Evolutionary conservation across 1,284 basidiomycete genomes (phyloP), one percentile per base, ranked within the genome.

Genomic region (Leucoagaricus sp.): DNA sequence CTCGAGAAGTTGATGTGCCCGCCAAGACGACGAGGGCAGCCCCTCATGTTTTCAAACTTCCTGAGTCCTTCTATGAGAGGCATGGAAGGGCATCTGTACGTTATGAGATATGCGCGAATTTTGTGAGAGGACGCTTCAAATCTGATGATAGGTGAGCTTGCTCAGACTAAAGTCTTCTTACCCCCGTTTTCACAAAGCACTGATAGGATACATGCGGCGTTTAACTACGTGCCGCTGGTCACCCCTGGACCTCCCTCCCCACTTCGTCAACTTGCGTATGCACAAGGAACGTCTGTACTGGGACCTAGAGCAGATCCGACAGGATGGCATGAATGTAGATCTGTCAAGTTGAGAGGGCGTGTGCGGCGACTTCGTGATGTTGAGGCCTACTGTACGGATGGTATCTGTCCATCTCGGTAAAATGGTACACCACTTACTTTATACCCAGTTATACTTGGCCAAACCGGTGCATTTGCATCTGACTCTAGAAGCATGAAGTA

Each of bases 191-290:
- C 12, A 6, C 17, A n/a, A 13, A n/a, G 13, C 46, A 25, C 25
- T 45, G 53, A 8, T 41, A 74, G 75, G 51, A 61, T 78, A 31
- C 65, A 57, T 51, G 66, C 71, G 3, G 61, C 65, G n/a, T 65
- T 78, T 53, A 67, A 67, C 31, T 78, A 74, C 63, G 61, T 73
- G 33, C 73, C 76, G 1, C 61, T 70, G 19, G 71, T 66, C 9
- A 60, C 65, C 15, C 72, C 76, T 26, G 63, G 63, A 9, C 64
- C 74, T 21, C 67, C 72, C 36, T 74, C 74, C 8, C 23, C 60
- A 17, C 63, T 74, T n/a, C 68, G 76, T 28, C 71, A 72, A 55
- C 61, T 75, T 23, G 71, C 74, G 2, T 75, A 76, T 59, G 63
- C 64, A 52, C 64, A 73, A 17, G 61, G 65, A 19, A 66, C 58